Evolutionary conservation across 805 yeast species (phyloP).

Genomic region (Saturnispora silvae): DNA sequence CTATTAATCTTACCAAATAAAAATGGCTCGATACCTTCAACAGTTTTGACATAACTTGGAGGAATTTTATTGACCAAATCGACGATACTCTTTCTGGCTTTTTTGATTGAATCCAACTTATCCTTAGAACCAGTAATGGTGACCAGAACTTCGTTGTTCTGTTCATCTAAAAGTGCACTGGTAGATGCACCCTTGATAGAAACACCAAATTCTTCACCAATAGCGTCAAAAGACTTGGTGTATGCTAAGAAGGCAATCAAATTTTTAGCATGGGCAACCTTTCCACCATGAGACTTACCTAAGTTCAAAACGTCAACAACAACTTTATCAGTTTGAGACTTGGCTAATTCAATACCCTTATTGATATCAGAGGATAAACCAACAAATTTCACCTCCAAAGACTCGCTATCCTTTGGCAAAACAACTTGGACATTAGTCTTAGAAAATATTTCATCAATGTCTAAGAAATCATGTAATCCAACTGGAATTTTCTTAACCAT

Average conservation of each 20-base stretch:
- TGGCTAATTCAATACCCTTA: conserved; percentile 54
- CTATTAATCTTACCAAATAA: conserved; percentile 38
- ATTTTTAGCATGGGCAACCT: conserved; percentile 63
- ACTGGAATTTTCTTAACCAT: conserved; percentile 58
- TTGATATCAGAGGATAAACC: conserved; percentile 49
- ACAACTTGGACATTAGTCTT: conserved; percentile 47
- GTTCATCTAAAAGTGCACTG: conserved; percentile 32
- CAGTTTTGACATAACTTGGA: conserved; percentile 49
- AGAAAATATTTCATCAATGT: conserved; percentile 40
- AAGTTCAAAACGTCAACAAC: conserved; percentile 65
- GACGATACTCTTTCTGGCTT: conserved; percentile 64
- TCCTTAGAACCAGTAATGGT: conserved; percentile 48
- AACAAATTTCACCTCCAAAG: conserved; percentile 43
- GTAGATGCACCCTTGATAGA: conserved; percentile 38
- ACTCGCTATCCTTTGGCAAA: conserved; percentile 37
- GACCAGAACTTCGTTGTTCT: conserved; percentile 37
- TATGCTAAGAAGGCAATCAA: conserved; percentile 57
- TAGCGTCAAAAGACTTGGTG: conserved; percentile 36
- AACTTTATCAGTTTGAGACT: conserved; percentile 47
- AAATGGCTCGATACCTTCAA: conserved; percentile 59
- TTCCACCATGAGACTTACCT: conserved; percentile 81
- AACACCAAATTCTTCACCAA: conserved; percentile 33
- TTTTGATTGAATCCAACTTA: conserved; percentile 37
- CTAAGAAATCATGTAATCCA: conserved; percentile 58
- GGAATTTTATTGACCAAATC: conserved; percentile 59